These are phyloP conservation scores for Chamaenerion angustifolium DNA, from an alignment of 345 rosid genomes.

Conservation along the genomic window DNA sequence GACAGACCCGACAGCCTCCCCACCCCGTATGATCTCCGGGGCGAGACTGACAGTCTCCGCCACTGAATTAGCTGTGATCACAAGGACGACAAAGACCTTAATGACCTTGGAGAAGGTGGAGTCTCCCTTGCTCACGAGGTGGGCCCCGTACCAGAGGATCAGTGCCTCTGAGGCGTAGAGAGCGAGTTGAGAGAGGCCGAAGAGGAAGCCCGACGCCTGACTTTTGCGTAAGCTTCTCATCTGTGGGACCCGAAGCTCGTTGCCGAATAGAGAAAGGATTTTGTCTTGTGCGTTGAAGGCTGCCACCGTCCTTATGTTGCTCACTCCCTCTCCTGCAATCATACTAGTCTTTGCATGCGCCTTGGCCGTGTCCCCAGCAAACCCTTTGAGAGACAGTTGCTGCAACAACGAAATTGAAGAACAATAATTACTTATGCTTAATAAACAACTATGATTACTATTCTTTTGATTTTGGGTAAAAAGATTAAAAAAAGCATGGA, in stretches of 20 bases:
- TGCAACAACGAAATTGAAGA: constrained; percentile 16
- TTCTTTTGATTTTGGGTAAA: too few species aligned
- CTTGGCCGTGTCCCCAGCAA: constrained; percentile 98
- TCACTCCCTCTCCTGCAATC: constrained; percentile 99
- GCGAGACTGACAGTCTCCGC: constrained; percentile 99
- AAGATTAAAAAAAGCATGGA: too few species aligned
- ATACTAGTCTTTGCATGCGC: constrained; percentile 99
- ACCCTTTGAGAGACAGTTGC: constrained; percentile 99
- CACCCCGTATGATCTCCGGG: constrained; percentile 95
- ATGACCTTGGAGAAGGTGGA: constrained; percentile 97
- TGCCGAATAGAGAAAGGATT: constrained; percentile 67
- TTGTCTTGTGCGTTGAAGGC: constrained; percentile 94
- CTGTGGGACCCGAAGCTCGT: constrained; percentile 76
- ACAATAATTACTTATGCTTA: background rate
- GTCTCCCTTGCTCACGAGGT: constrained; percentile 67
- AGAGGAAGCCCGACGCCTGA: constrained; percentile 84
- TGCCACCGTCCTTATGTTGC: constrained; percentile 95
- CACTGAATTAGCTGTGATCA: constrained; percentile 91
- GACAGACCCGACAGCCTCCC: constrained; percentile 94
- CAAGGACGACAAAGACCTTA: constrained; percentile 91
- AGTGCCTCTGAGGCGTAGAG: constrained; percentile 93
- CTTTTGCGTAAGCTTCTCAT: constrained; percentile 59
- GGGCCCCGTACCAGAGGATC: constrained; percentile 93
- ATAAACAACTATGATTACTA: background rate
- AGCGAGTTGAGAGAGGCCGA: constrained; percentile 94